Percentiles rank a stretch among this genome's conserved stretches.
phyloP scores from a whole-genome alignment of 2,329 filamentous ascomycete genomes.

The Colletotrichum nymphaeae region DNA sequence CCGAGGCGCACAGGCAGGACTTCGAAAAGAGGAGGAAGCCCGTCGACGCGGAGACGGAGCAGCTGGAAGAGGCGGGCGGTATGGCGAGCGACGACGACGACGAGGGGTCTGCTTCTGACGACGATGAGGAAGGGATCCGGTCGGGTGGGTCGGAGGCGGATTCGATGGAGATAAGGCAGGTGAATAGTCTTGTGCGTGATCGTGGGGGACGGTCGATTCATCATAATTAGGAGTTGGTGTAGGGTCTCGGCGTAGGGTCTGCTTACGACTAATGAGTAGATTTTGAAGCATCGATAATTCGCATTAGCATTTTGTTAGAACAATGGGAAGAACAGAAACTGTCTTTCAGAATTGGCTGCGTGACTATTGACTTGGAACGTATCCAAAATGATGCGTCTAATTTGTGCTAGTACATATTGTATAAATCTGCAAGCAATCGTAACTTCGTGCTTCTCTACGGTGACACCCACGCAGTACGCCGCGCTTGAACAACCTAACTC shows the following conservation, averaged over 20 bases:
- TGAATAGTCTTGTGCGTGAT: slow-evolving; percentile 32
- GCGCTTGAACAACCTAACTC: background rate
- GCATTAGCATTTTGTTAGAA: background rate
- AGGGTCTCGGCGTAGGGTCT: no score
- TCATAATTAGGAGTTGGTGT: background rate
- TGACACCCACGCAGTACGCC: slow-evolving; percentile 6
- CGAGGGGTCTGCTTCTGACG: slow-evolving; percentile 41
- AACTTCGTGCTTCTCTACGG: background rate
- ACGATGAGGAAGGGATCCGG: slow-evolving; percentile 47
- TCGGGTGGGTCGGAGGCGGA: slow-evolving; percentile 29
- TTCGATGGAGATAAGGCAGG: slow-evolving; percentile 44
- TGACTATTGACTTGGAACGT: background rate
- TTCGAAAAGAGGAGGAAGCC: slow-evolving; percentile 81
- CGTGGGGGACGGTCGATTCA: slow-evolving; percentile 30
- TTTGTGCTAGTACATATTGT: slow-evolving; percentile 13
- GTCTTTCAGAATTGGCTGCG: background rate
- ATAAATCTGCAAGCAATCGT: slow-evolving; percentile 22
- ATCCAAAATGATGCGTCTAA: slow-evolving; percentile 14
- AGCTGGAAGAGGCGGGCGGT: slow-evolving; percentile 40
- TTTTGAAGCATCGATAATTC: background rate
- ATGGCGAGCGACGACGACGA: slow-evolving; percentile 42
- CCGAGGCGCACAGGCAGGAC: slow-evolving; percentile 88
- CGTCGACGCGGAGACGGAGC: slow-evolving; percentile 30
- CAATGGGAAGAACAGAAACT: background rate
- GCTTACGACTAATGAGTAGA: background rate